These are phyloP conservation scores for Eucalyptus marginata DNA, from an alignment of 345 rosid species.

Conservation along the genomic window DNA sequence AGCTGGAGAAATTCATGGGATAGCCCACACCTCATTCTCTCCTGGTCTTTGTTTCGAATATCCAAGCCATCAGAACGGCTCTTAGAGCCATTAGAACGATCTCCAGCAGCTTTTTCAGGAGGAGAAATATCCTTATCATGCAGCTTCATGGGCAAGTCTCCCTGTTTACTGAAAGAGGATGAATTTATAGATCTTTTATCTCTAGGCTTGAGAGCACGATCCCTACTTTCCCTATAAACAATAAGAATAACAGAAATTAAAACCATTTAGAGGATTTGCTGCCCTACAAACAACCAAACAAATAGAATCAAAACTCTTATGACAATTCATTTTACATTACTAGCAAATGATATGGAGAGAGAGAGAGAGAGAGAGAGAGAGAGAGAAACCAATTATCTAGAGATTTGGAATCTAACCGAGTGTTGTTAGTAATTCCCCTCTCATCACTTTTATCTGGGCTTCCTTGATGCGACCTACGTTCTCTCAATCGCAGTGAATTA, in stretches of 20 bases:
- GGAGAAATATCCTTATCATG: conserved; percentile 5
- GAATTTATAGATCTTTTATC: conserved; percentile 15
- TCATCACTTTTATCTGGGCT: conserved; percentile 16
- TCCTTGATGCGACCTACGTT: conserved; percentile 6
- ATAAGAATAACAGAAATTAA: neutral
- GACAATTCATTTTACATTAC: neutral
- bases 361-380: neutral
- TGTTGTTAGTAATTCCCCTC: conserved; percentile 3
- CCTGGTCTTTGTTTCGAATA: conserved; percentile 18
- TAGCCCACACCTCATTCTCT: conserved; percentile 32
- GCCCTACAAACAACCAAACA: neutral
- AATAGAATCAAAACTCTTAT: neutral
- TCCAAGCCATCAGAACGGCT: conserved; percentile 8
- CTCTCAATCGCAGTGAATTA: conserved; percentile 16
- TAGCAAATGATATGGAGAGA: neutral
- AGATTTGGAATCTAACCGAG: conserved; percentile 9
- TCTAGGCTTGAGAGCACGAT: conserved; percentile 12
- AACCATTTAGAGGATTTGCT: neutral
- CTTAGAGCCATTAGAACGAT: conserved; percentile 3
- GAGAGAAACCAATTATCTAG: neutral
- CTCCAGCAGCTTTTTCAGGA: conserved; percentile 8
- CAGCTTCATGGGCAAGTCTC: conserved; percentile 9
- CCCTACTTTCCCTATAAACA: conserved; percentile 19
- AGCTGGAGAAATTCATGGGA: neutral
- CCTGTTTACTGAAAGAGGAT: conserved; percentile 17